phyloP scores from a whole-genome alignment of 2,329 filamentous ascomycete species.

The Gaeumannomyces tritici region DNA sequence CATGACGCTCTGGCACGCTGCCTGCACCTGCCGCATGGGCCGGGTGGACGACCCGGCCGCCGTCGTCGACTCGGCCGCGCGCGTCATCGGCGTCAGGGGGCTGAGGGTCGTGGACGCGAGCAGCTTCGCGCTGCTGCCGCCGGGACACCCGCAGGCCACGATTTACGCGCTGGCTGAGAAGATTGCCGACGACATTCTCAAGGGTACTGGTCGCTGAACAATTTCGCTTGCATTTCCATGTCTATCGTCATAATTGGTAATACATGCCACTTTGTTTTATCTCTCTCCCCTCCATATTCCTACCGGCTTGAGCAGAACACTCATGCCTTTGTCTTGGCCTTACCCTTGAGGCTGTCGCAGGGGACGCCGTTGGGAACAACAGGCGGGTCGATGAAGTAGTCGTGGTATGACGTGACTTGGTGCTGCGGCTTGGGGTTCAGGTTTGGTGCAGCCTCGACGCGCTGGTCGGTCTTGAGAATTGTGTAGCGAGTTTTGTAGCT shows the following conservation, averaged over 20 bases:
- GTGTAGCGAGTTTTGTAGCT: conserved; percentile 3
- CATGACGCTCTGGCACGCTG: conserved; percentile 13
- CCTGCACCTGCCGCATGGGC: conserved; percentile 22
- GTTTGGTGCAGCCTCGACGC: neutral
- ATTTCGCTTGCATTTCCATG: neutral
- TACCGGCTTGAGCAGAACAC: too few species aligned
- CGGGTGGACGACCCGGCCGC: conserved; percentile 10
- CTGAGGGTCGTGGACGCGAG: conserved; percentile 13
- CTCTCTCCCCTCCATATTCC: too few species aligned
- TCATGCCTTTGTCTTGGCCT: neutral
- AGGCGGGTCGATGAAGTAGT: neutral
- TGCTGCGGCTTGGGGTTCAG: neutral
- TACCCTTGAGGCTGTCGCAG: neutral
- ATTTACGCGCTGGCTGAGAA: conserved; percentile 16
- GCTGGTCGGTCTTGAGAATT: neutral
- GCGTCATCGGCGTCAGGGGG: conserved; percentile 11
- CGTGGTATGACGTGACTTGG: conserved; percentile 2
- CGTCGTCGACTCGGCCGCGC: conserved; percentile 10
- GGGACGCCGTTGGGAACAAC: conserved; percentile 1
- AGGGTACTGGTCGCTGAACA: neutral
- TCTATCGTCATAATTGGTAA: neutral
- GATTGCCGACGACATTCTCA: conserved; percentile 11
- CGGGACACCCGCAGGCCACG: conserved; percentile 11
- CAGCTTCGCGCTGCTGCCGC: conserved; percentile 8
- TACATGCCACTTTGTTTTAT: too few species aligned